Evolutionary conservation across 139 green algal genomes (phyloP).

Genomic region (Micromonas commoda): DNA sequence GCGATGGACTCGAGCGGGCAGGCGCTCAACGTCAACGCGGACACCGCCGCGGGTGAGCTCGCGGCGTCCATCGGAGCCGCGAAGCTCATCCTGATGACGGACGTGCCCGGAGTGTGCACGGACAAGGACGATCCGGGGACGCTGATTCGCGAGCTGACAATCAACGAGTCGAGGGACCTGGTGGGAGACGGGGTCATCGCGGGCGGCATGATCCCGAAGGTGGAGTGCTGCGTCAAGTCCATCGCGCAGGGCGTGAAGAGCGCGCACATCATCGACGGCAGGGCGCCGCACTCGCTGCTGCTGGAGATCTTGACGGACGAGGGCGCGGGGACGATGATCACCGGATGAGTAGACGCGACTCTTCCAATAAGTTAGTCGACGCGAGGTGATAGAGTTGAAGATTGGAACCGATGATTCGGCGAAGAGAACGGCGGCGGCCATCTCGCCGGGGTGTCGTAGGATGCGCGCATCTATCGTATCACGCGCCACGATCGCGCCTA

Average conservation of each 20-base stretch:
- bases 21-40: constrained; percentile 97
- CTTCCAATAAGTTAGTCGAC: no score
- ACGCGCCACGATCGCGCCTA: no score
- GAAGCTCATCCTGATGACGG: constrained; percentile 99
- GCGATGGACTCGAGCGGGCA: constrained; percentile 55
- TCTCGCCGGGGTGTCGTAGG: no score
- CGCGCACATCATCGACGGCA: constrained; percentile 97
- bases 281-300: constrained; percentile 84
- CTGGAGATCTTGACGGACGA: constrained; percentile 96
- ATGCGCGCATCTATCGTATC: no score
- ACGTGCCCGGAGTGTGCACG: constrained; percentile 81
- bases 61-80: constrained; percentile 84
- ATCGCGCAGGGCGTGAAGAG: constrained; percentile 85
- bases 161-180: constrained; percentile 56
- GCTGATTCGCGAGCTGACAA: constrained; percentile 61
- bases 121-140: constrained; percentile 82
- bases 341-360: constrained; percentile 39
- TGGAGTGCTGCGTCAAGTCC: constrained; percentile 94
- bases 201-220: constrained; percentile 96
- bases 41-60: constrained; percentile 94
- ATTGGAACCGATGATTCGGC: no score
- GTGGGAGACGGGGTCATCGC: constrained; percentile 83
- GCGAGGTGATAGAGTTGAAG: no score
- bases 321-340: constrained; percentile 97
- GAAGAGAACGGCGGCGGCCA: no score